phyloP scores from a whole-genome alignment of 179 eudicot genomes.

The Beta corolliflora region DNA sequence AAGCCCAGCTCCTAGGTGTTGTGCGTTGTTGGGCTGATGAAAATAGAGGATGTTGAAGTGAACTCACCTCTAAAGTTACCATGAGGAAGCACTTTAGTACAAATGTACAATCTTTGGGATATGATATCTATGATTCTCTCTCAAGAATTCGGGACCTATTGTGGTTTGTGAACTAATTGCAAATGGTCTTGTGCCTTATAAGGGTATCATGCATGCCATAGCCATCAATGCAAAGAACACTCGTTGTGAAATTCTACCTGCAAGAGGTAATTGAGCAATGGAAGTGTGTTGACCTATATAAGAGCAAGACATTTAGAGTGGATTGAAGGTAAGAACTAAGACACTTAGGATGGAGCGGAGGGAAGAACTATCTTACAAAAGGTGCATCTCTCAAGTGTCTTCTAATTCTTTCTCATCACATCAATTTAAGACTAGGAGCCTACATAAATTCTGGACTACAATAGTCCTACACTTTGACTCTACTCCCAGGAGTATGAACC shows the following conservation, averaged over 20 bases:
- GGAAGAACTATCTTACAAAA: background rate
- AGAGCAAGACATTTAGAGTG: background rate
- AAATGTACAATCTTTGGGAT: background rate
- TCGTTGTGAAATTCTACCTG: background rate
- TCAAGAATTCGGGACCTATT: background rate
- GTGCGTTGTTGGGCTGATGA: background rate
- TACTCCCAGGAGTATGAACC: background rate
- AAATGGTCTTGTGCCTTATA: background rate
- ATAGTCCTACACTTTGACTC: background rate
- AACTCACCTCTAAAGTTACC: background rate
- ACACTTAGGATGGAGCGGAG: background rate
- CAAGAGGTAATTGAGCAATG: background rate
- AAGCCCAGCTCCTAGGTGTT: background rate
- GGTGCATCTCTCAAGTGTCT: background rate
- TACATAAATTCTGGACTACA: background rate
- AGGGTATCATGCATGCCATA: background rate
- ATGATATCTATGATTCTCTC: background rate
- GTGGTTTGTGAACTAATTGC: background rate
- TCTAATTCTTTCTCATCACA: background rate
- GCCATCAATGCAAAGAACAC: too few species aligned
- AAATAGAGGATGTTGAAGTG: background rate
- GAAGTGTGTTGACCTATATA: background rate
- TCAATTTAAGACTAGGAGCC: background rate
- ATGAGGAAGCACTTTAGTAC: background rate
- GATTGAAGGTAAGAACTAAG: background rate